These are phyloP conservation scores for Extremus antarcticus DNA, from an alignment of 495 filamentous ascomycete genomes.

Conservation along the genomic window DNA sequence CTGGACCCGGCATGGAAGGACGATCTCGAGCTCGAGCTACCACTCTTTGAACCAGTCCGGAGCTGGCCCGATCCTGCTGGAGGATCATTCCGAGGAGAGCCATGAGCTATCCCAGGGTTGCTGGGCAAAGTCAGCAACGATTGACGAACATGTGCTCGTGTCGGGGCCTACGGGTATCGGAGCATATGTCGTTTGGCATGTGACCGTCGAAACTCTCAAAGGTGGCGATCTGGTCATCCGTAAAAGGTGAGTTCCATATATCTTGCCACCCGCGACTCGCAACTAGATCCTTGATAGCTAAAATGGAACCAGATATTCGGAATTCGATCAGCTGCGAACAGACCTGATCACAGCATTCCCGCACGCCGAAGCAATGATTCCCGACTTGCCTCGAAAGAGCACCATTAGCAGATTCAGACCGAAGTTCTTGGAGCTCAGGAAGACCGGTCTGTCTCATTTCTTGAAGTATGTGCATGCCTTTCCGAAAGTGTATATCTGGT, in stretches of 20 bases:
- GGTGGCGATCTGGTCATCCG: slow-evolving; percentile 51
- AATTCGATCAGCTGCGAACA: slow-evolving; percentile 54
- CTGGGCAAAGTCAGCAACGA: slow-evolving; percentile 55
- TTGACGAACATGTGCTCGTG: slow-evolving; percentile 58
- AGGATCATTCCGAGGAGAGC: slow-evolving; percentile 59
- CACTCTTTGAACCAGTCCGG: slow-evolving; percentile 14
- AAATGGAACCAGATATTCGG: slow-evolving; percentile 47
- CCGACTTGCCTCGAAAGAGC: slow-evolving; percentile 58
- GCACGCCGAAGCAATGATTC: slow-evolving; percentile 51
- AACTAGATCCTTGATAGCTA: background rate
- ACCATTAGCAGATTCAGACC: slow-evolving; percentile 59
- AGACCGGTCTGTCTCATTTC: slow-evolving; percentile 58
- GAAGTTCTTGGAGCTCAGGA: slow-evolving; percentile 54
- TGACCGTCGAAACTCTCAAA: slow-evolving; percentile 57
- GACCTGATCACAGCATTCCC: slow-evolving; percentile 54
- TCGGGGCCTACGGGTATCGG: slow-evolving; percentile 52
- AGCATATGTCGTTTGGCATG: slow-evolving; percentile 67
- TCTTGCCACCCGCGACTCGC: background rate
- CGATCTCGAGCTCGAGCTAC: slow-evolving; percentile 27
- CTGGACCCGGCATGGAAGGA: slow-evolving; percentile 30
- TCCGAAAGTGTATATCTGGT: background rate
- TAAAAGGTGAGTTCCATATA: slow-evolving; percentile 38
- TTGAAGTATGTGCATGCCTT: slow-evolving; percentile 45
- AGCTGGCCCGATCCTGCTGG: slow-evolving; percentile 48
- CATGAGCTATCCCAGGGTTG: slow-evolving; percentile 50